These are phyloP conservation scores for Phialophora chinensis DNA, from an alignment of 2,329 filamentous ascomycete species.

Conservation along the genomic window DNA sequence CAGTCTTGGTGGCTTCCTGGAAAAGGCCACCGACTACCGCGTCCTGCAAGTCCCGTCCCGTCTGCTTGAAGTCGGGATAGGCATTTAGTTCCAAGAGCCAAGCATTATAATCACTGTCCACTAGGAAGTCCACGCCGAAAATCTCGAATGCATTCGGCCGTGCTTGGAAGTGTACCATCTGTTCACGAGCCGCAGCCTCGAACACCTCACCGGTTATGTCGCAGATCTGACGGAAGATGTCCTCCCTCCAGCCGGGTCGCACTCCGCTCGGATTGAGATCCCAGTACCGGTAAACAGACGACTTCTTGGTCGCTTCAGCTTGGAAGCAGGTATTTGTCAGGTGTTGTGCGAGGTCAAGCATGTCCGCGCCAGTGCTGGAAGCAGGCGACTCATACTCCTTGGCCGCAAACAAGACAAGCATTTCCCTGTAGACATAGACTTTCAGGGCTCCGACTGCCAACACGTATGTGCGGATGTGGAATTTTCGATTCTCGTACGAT, in stretches of 20 bases:
- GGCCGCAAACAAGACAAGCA: slow-evolving; percentile 91
- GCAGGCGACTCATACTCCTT: slow-evolving; percentile 71
- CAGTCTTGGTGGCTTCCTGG: slow-evolving; percentile 70
- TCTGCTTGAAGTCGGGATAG: slow-evolving; percentile 95
- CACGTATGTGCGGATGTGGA: slow-evolving; percentile 93
- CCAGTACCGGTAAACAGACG: slow-evolving; percentile 77
- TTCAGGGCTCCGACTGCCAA: slow-evolving; percentile 77
- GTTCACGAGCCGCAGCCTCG: slow-evolving; percentile 80
- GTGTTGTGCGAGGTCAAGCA: slow-evolving; percentile 71
- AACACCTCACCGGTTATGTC: slow-evolving; percentile 77
- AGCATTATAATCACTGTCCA: slow-evolving; percentile 67
- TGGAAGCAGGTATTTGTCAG: slow-evolving; percentile 97
- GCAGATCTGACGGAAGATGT: slow-evolving; percentile 77
- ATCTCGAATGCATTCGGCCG: slow-evolving; percentile 88
- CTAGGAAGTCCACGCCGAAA: slow-evolving; percentile 88
- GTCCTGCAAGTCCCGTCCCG: slow-evolving; percentile 72
- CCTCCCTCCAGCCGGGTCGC: slow-evolving; percentile 57
- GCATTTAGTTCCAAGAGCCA: slow-evolving; percentile 94
- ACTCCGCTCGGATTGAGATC: slow-evolving; percentile 58
- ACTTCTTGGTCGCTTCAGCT: slow-evolving; percentile 51
- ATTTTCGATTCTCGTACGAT: slow-evolving; percentile 73
- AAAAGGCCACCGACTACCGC: slow-evolving; percentile 77
- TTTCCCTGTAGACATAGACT: slow-evolving; percentile 84
- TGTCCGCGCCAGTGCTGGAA: slow-evolving; percentile 46
- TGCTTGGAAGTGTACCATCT: slow-evolving; percentile 91